Conservation (phyloP, 1,139 yeast species). For the Suhomyces choctaworum region DNA sequence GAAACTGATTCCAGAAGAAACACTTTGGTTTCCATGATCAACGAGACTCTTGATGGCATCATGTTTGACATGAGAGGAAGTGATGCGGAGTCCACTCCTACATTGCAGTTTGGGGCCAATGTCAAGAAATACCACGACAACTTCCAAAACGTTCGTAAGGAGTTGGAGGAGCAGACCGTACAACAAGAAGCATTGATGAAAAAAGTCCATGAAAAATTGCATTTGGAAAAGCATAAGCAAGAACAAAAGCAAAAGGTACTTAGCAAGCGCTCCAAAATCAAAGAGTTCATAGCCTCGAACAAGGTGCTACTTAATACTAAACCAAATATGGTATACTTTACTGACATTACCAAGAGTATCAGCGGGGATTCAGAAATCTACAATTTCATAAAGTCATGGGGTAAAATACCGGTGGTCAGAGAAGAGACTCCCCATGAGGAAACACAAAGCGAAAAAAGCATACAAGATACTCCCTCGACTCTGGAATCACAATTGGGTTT, state of each 20-base stretch:
- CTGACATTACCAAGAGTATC: constrained; percentile 16
- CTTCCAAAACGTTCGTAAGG: constrained; percentile 28
- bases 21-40: constrained; percentile 32
- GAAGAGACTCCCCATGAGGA: constrained; percentile 1
- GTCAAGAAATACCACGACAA: constrained; percentile 30
- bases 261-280: constrained; percentile 1
- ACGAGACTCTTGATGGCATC: constrained; percentile 31
- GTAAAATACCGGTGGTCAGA: constrained; percentile 16
- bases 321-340: constrained; percentile 21
- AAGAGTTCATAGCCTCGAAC: constrained; percentile 12
- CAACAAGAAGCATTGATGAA: constrained; percentile 23
- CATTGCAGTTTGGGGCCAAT: constrained; percentile 14
- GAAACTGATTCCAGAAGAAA: constrained; percentile 27
- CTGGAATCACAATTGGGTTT: constrained; percentile 8
- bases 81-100: constrained; percentile 17
- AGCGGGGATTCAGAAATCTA: constrained; percentile 16
- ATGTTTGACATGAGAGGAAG: constrained; percentile 17
- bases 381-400: constrained; percentile 21
- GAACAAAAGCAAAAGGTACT: constrained; percentile 6
- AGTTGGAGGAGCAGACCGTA: constrained; percentile 32
- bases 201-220: constrained; percentile 11
- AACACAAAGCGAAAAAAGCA: constrained; percentile 1
- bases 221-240: constrained; percentile 3
- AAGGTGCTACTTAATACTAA: constrained; percentile 18
- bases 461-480: neutral